Conservation (phyloP, 1,139 yeast genomes). For the Zygoascus sp. region DNA sequence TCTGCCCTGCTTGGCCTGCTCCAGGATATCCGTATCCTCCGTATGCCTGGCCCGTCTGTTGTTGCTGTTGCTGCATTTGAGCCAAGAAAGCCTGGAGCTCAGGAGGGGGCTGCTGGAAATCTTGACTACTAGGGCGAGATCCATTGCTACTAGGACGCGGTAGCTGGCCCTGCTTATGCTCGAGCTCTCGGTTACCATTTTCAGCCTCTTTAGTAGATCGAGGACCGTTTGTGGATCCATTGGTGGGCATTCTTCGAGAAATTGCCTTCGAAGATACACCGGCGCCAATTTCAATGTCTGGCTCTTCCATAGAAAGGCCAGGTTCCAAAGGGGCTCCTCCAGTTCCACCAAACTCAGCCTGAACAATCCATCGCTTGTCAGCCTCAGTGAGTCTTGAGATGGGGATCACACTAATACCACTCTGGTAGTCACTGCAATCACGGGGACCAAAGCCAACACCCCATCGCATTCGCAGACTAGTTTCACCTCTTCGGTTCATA, state of each 20-base stretch:
- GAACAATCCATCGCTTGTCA: constrained; percentile 81
- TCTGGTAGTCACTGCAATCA: constrained; percentile 93
- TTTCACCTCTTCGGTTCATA: constrained; percentile 49
- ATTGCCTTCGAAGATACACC: constrained; percentile 93
- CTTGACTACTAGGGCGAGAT: neutral
- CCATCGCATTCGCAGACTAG: constrained; percentile 81
- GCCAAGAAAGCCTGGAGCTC: constrained; percentile 20
- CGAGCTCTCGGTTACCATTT: constrained; percentile 4
- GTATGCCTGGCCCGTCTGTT: constrained; percentile 5
- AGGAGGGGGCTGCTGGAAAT: constrained; percentile 15
- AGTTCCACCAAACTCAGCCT: constrained; percentile 97
- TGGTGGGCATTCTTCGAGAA: constrained; percentile 34
- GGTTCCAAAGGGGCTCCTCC: constrained; percentile 81
- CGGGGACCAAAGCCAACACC: constrained; percentile 99
- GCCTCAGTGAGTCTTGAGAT: constrained; percentile 86
- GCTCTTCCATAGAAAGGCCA: constrained; percentile 89
- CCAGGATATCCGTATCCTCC: constrained; percentile 7
- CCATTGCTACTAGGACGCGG: neutral
- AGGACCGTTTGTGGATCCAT: constrained; percentile 82
- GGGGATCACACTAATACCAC: constrained; percentile 85
- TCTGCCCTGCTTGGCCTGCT: constrained; percentile 5
- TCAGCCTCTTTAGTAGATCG: constrained; percentile 50
- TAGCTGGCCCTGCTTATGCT: constrained; percentile 7
- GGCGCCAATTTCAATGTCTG: constrained; percentile 93
- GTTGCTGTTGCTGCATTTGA: constrained; percentile 19